A percentile compares a stretch with the other conserved stretches of the same genome.
phyloP scores from a whole-genome alignment of 2,329 filamentous ascomycete genomes.

The Neodidymelliopsis sp. region DNA sequence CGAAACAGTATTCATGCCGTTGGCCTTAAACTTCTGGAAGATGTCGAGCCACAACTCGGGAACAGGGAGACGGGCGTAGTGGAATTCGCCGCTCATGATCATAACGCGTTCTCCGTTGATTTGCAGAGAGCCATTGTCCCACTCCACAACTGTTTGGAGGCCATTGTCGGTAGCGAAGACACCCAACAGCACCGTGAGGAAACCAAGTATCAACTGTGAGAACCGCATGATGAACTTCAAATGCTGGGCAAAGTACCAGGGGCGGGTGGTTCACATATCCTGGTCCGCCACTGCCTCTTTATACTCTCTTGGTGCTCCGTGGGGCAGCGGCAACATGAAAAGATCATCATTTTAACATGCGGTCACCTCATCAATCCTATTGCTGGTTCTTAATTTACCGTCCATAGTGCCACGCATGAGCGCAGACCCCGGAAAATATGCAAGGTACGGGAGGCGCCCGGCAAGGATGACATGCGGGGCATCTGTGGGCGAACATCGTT shows the following conservation, averaged over 20 bases:
- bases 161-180: conserved; percentile 37
- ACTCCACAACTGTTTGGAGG: conserved; percentile 52
- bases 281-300: background rate
- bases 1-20: conserved; percentile 61
- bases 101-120: conserved; percentile 60
- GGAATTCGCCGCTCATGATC: conserved; percentile 61
- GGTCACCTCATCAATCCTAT: conserved; percentile 8
- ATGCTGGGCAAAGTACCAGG: background rate
- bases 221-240: conserved; percentile 8
- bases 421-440: conserved; percentile 15
- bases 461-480: conserved; percentile 16
- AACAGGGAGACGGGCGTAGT: conserved; percentile 62
- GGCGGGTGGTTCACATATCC: background rate
- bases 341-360: conserved; percentile 2
- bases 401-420: conserved; percentile 7
- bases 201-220: conserved; percentile 3
- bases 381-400: conserved; percentile 21
- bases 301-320: conserved; percentile 1
- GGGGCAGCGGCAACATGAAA: conserved; percentile 3
- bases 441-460: conserved; percentile 4
- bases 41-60: conserved; percentile 63
- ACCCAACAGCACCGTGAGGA: conserved; percentile 18
- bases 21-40: conserved; percentile 62
- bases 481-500: conserved; percentile 16
- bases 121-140: conserved; percentile 61